Percentiles rank a stretch among this genome's conserved stretches.
phyloP scores from a whole-genome alignment of 106 monocot species.

The Acanthochlamys bracteata region DNA sequence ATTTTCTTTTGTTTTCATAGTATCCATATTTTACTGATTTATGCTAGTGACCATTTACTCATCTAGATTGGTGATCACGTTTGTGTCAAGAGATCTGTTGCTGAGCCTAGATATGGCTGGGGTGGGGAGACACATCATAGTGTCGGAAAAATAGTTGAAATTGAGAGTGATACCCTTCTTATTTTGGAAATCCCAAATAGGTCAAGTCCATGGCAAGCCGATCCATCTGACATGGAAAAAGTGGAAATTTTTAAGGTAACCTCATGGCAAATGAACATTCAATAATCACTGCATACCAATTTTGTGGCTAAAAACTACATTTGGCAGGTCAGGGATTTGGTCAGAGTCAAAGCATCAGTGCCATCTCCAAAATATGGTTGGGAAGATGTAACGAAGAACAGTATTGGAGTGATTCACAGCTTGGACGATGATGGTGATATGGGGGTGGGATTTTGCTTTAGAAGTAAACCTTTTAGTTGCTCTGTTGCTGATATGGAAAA shows the following conservation, averaged over 20 bases:
- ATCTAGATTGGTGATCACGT: slow-evolving; percentile 93
- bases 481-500: slow-evolving; percentile 95
- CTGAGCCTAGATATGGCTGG: slow-evolving; percentile 96
- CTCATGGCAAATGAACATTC: neutral
- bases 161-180: slow-evolving; percentile 82
- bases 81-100: slow-evolving; percentile 96
- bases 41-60: too few relatives aligned
- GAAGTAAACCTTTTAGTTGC: slow-evolving; percentile 72
- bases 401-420: slow-evolving; percentile 90
- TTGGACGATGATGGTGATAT: slow-evolving; percentile 91
- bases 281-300: neutral
- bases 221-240: slow-evolving; percentile 99
- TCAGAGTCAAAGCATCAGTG: slow-evolving; percentile 82
- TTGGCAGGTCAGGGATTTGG: slow-evolving; percentile 92
- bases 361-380: slow-evolving; percentile 98
- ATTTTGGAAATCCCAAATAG: slow-evolving; percentile 83
- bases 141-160: slow-evolving; percentile 88
- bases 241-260: slow-evolving; percentile 89
- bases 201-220: slow-evolving; percentile 75
- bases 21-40: neutral
- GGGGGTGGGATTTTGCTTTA: slow-evolving; percentile 90
- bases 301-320: neutral
- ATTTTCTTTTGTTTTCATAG: neutral
- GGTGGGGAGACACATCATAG: slow-evolving; percentile 99
- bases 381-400: slow-evolving; percentile 89